Conservation (phyloP, 2,329 filamentous ascomycete genomes). For the Alternaria brassicae region DNA sequence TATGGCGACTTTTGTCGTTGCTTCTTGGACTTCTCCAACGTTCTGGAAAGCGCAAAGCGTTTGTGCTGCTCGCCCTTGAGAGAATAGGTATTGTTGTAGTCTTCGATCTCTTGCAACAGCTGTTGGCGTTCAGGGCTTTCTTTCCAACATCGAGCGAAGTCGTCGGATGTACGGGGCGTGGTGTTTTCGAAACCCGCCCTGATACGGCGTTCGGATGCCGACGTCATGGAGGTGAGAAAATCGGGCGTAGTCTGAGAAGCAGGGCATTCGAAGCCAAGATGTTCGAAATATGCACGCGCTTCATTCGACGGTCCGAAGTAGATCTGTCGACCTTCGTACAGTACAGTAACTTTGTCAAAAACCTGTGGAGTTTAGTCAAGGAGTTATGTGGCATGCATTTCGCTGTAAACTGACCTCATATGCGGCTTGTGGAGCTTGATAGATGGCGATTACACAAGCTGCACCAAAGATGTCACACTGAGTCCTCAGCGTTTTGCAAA, state of each 20-base stretch:
- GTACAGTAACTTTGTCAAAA: constrained; percentile 29
- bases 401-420: constrained; percentile 61
- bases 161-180: constrained; percentile 50
- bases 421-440: constrained; percentile 63
- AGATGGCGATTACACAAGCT: constrained; percentile 43
- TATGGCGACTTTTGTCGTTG: constrained; percentile 63
- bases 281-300: constrained; percentile 71
- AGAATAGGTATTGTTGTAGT: constrained; percentile 55
- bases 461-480: constrained; percentile 64
- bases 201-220: constrained; percentile 42
- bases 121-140: constrained; percentile 48
- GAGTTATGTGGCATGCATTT: background rate
- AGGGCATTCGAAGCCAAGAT: constrained; percentile 66
- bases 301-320: constrained; percentile 69
- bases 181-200: constrained; percentile 48
- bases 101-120: constrained; percentile 52
- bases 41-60: constrained; percentile 39
- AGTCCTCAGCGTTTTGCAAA: constrained; percentile 61
- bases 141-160: constrained; percentile 60
- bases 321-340: constrained; percentile 69
- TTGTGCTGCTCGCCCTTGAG: constrained; percentile 52
- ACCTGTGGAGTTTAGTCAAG: constrained; percentile 2
- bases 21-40: constrained; percentile 58
- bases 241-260: constrained; percentile 70
- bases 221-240: constrained; percentile 75